These are phyloP conservation scores for Rhamnella rubrinervis DNA, from an alignment of 331 rosid species.

Conservation along the genomic window DNA sequence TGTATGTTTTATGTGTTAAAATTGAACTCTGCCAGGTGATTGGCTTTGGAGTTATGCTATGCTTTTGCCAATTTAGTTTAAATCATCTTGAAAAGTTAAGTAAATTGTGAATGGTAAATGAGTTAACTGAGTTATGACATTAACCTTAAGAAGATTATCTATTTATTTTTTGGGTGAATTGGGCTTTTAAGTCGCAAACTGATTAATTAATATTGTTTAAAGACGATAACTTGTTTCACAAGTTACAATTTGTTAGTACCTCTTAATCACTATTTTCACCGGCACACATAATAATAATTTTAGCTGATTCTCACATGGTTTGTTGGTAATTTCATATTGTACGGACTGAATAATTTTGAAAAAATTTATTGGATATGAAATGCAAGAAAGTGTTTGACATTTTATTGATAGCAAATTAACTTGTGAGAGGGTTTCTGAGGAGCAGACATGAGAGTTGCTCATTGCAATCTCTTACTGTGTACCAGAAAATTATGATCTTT, in stretches of 20 bases:
- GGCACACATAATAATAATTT: no score
- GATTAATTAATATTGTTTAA: no score
- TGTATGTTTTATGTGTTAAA: no score
- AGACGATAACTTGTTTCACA: background rate
- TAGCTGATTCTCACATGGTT: no score
- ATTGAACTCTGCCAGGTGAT: no score
- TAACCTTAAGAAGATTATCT: no score
- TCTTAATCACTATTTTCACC: no score
- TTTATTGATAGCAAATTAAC: constrained; percentile 60
- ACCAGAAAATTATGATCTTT: constrained; percentile 14
- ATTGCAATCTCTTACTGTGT: constrained; percentile 50
- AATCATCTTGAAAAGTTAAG: no score
- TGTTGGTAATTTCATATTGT: background rate
- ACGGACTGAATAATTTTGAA: background rate
- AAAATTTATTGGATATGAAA: constrained; percentile 26
- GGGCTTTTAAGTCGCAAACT: background rate
- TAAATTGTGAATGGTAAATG: background rate
- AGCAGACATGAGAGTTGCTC: constrained; percentile 57
- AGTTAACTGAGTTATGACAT: background rate
- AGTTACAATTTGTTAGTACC: no score
- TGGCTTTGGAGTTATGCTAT: no score
- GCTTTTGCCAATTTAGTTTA: no score
- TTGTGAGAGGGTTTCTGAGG: constrained; percentile 35
- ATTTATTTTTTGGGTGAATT: no score
- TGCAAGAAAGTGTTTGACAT: constrained; percentile 42